Base-by-base conservation (phyloP, 2,329 filamentous ascomycete species). In the Cercospora brassicicola region DNA sequence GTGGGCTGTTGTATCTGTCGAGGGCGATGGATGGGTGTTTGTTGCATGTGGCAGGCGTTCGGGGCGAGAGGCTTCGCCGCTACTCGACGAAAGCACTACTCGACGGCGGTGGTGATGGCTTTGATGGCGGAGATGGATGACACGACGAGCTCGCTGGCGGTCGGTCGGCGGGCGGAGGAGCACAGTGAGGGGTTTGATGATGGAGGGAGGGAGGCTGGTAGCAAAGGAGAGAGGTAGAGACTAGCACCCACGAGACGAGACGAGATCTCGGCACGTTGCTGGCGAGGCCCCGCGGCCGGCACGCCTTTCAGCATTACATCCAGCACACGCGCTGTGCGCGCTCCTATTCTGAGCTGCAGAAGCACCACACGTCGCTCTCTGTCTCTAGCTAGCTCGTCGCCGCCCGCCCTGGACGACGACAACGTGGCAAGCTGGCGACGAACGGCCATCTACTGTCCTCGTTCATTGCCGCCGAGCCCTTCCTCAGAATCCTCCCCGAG, bases 1-100 rank as follows among this genome's bases (percentile, higher is more conserved):
- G 59, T 71, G 64, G 60, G 63, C 59, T 66, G 64, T 70, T 62
- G 68, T 53, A 63, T 64, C 31, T 61, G 53, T 60, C 55, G 60
- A 48, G 51, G 33, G n/a, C 26, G 53, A 57, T n/a, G 53, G 26
- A 57, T 20, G 26, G 53, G 26, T 51, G 62, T 64, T 56, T 64
- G 31, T 39, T 56, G 48, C 48, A 64, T 64, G 20, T 20, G 30
- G 48, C 18, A 45, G 39, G 36, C 31, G 62, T 18, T 30, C 11
- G 11, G n/a, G 18, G 3, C 18, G 28, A 13, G 2, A 56, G 20
- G 39, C 39, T 51, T 51, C 45, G 45, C 45, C 45, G 20, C 13
- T 51, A 9, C 26, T 30, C 28, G 28, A 30, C 28, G 28, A 28
- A 53, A 62, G 60, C 60, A n/a, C 26, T 31, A 30, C 53, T 48